Base-by-base conservation (phyloP, 83 land plant genomes). In the Picea abies region DNA sequence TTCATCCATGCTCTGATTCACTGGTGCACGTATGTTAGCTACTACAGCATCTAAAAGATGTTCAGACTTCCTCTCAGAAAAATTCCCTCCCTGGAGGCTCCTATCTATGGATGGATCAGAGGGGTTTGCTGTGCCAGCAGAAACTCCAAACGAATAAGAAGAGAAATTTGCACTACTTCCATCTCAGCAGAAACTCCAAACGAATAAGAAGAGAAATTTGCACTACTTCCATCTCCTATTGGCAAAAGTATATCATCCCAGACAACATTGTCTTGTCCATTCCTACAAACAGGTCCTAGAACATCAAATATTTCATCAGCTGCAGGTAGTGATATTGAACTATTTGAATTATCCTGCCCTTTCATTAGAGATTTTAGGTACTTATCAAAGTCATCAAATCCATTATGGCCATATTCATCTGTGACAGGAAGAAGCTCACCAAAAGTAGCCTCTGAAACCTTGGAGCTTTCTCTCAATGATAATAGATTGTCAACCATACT, bases 261-360 rank as follows among this genome's bases (percentile, higher is more conserved):
- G 19, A 52, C 11, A 23, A 84, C 81, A 66, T 61, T 23, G 14
- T 81, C 63, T 23, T 86, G 63, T 60, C 75, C 83, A 66, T 44
- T 83, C 17, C 79, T 88, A 25, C 76, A 84, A 56, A 75, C 87
- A 15, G 80, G 7, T 22, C 88, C 88, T 63, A 89, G 68, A n/a
- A 79, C 58, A 85, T 87, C 91, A 70, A 87, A 85, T 61, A 89
- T 71, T 78, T 84, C 88, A 67, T 88, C 84, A 10, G 88, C 82
- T 2, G 81, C 67, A 79, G 73, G 25, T 60, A 63, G 81, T 44
- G 6, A 8, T 19, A 23, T n/a, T 76, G 61, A 76, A 20, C 5
- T 76, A 23, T 39, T 76, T 39, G 58, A 56, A 22, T 23, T 76
- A 4, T 52, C 61, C 61, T 76, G 35, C 15, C 61, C 35, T 41